phyloP scores from a whole-genome alignment of 192 early-diverging fungal species.

The Lunasporangiospora selenospora region DNA sequence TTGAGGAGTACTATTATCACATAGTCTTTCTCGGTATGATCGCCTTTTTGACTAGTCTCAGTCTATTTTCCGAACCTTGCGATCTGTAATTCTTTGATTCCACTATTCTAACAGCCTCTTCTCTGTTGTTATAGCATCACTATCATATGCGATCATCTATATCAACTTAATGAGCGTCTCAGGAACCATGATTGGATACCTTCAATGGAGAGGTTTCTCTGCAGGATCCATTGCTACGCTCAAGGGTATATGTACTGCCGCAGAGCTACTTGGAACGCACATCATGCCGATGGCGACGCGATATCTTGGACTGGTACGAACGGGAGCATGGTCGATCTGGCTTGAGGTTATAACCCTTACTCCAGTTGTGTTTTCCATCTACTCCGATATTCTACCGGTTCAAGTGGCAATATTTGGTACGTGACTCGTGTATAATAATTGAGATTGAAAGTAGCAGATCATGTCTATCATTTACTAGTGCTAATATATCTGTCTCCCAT shows the following conservation, averaged over 20 bases:
- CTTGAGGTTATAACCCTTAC: slow-evolving; percentile 19
- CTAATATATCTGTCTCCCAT: no score
- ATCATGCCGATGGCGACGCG: slow-evolving; percentile 25
- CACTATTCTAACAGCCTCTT: no score
- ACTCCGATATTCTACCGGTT: slow-evolving; percentile 19
- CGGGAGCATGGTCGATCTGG: slow-evolving; percentile 47
- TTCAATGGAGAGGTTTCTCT: slow-evolving; percentile 28
- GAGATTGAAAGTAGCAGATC: neutral
- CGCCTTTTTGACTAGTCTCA: neutral
- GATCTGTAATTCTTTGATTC: no score
- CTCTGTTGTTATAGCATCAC: slow-evolving; percentile 15
- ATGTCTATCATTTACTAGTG: no score
- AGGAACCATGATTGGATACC: slow-evolving; percentile 46
- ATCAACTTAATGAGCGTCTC: slow-evolving; percentile 47
- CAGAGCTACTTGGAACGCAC: slow-evolving; percentile 28
- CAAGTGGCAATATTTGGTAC: slow-evolving; percentile 40
- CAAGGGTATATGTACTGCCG: slow-evolving; percentile 36
- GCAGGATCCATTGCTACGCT: slow-evolving; percentile 30
- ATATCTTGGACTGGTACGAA: slow-evolving; percentile 26
- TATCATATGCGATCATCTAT: slow-evolving; percentile 41
- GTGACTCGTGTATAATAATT: neutral
- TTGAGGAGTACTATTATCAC: slow-evolving; percentile 20
- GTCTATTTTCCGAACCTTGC: no score
- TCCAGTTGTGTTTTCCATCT: slow-evolving; percentile 40
- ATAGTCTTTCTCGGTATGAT: slow-evolving; percentile 26